Conservation (phyloP, 73 alveolate genomes). For the Paramecium biaurelia region DNA sequence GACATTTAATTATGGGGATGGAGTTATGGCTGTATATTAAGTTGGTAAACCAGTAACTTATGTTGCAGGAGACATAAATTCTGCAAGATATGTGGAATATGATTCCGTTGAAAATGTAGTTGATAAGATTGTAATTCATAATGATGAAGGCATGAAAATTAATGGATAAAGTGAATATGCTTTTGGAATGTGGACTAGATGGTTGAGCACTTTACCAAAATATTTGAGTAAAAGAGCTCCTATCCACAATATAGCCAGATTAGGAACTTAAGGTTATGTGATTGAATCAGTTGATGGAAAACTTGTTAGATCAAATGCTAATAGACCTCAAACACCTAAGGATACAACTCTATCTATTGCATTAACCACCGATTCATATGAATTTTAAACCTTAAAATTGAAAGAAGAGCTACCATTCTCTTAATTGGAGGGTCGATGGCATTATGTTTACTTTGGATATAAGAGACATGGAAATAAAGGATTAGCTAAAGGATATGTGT, state of each 20-base stretch:
- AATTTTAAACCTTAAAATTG: not conserved
- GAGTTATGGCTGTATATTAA: constrained; percentile 15
- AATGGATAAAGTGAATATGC: constrained; percentile 43
- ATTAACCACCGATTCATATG: not conserved
- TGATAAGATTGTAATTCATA: constrained; percentile 34
- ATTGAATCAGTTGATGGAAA: constrained; percentile 9
- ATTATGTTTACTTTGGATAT: constrained; percentile 48
- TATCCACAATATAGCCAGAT: constrained; percentile 15
- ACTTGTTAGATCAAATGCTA: not conserved
- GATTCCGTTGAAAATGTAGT: not conserved
- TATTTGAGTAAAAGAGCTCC: constrained; percentile 22
- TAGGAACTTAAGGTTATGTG: constrained; percentile 40
- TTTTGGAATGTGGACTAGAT: constrained; percentile 54
- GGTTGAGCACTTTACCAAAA: constrained; percentile 32
- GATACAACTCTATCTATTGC: not conserved
- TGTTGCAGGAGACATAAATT: constrained; percentile 14
- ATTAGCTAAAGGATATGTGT: constrained; percentile 6
- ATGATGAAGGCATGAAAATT: not conserved
- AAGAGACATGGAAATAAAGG: constrained; percentile 26
- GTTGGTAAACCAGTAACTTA: constrained; percentile 3
- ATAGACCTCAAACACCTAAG: constrained; percentile 1
- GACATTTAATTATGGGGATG: constrained; percentile 37
- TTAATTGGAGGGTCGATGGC: constrained; percentile 24
- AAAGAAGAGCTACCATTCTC: not conserved
- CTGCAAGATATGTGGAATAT: not conserved